Conservation (phyloP, 306 rosid species). For the Hylodesmum podocarpum region DNA sequence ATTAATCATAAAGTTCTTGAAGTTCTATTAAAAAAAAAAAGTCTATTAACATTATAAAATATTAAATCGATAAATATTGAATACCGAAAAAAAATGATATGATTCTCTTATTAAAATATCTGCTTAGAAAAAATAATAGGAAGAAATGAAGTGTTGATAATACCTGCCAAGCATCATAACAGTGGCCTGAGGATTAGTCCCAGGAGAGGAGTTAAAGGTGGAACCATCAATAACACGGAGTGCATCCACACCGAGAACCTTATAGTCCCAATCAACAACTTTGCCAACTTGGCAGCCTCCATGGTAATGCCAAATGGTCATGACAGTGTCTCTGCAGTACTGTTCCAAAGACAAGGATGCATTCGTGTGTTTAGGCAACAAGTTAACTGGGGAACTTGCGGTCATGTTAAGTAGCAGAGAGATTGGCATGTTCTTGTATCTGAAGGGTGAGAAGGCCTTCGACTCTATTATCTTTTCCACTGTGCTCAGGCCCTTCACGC, state of each 20-base stretch:
- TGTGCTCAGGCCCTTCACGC: slow-evolving; percentile 53
- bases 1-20: too few relatives aligned
- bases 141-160: too few relatives aligned
- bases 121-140: too few relatives aligned
- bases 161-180: slow-evolving; percentile 93
- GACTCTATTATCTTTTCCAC: slow-evolving; percentile 60
- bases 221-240: slow-evolving; percentile 79
- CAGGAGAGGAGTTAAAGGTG: slow-evolving; percentile 70
- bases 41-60: too few relatives aligned
- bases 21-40: too few relatives aligned
- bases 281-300: slow-evolving; percentile 77
- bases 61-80: too few relatives aligned
- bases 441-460: slow-evolving; percentile 50
- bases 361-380: slow-evolving; percentile 60
- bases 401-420: slow-evolving; percentile 57
- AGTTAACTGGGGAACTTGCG: slow-evolving; percentile 54
- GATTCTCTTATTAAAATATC: too few relatives aligned
- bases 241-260: slow-evolving; percentile 61
- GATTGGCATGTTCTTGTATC: slow-evolving; percentile 37
- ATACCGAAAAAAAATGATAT: too few relatives aligned
- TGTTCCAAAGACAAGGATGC: slow-evolving; percentile 57
- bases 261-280: slow-evolving; percentile 63
- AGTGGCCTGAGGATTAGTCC: slow-evolving; percentile 88
- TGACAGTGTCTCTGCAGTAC: slow-evolving; percentile 72
- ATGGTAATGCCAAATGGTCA: slow-evolving; percentile 92